A percentile compares a stretch with the other conserved stretches of the same genome.
Conservation (phyloP, 177 flowering plant species). For the Vitis hybrid region DNA sequence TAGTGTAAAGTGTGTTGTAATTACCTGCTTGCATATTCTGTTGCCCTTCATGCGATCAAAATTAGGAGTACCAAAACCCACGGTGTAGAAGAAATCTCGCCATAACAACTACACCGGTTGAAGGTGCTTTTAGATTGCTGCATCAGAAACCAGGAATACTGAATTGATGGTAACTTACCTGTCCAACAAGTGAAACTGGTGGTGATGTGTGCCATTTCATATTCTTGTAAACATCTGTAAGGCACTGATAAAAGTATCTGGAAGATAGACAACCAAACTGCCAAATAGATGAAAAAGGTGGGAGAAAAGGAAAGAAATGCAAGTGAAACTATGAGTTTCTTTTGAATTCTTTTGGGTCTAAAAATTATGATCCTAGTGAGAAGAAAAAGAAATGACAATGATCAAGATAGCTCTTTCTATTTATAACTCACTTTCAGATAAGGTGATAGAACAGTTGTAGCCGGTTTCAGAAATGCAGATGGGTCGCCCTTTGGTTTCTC, state of each 20-base stretch:
- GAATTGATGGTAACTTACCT: slow-evolving; percentile 46
- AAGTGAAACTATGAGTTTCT: not conserved
- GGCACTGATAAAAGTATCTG: slow-evolving; percentile 78
- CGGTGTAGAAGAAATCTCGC: slow-evolving; percentile 95
- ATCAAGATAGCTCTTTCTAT: not conserved
- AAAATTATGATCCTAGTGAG: not conserved
- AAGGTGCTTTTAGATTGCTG: slow-evolving; percentile 15
- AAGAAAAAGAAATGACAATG: not conserved
- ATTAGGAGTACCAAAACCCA: slow-evolving; percentile 82
- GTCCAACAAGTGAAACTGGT: slow-evolving; percentile 93
- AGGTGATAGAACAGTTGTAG: slow-evolving; percentile 91
- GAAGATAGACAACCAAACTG: slow-evolving; percentile 96
- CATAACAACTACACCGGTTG: slow-evolving; percentile 62
- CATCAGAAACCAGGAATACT: not conserved
- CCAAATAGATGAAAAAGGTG: slow-evolving; percentile 16
- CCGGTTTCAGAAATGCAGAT: slow-evolving; percentile 83
- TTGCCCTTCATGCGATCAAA: slow-evolving; percentile 87
- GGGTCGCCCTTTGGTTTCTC: slow-evolving; percentile 98
- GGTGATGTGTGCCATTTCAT: slow-evolving; percentile 72
- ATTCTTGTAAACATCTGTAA: slow-evolving; percentile 58
- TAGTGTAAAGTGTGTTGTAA: not conserved
- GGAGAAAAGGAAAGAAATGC: not conserved
- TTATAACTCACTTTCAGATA: slow-evolving; percentile 79
- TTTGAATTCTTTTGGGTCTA: not conserved
- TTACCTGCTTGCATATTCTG: slow-evolving; percentile 88